Base-by-base conservation (phyloP, 1,284 basidiomycete genomes). In the Trichosporon faecale region DNA sequence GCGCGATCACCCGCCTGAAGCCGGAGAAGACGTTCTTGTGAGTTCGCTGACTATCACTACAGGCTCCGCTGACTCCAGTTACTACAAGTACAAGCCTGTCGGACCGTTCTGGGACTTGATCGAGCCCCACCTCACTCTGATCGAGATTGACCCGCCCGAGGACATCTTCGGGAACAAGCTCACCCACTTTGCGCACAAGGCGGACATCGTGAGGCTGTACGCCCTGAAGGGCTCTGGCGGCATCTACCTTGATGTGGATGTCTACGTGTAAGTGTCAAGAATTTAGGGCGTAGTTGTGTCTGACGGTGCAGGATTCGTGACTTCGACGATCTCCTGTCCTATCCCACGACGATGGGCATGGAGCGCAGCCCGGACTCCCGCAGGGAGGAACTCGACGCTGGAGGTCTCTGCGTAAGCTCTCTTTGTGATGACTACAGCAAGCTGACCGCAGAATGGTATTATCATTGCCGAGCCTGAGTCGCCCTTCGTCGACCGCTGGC, bases 171-270 rank as follows among this genome's bases (percentile, higher is more conserved):
- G 82, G 2, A 74, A 75, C 37, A 71, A 73, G 49, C 11, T 72
- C 27, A 69, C 72, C 6, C 81, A 84, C 72, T 85, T 84, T 68
- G 84, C 84, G 9, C 84, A 85, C 72, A 80, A 82, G 67, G 78
- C 79, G 33, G 84, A 85, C 70, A 75, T 82, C 63, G 66, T 82
- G 69, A 70, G 82, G 69, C 68, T 85, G 69, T 72, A 79, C 60
- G 79, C 78, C 37, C 77, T 84, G 73, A 77, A 81, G 68, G 71
- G 77, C 66, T 77, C 78, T 3, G 85, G 86, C 3, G 86, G 86
- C 9, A 84, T 86, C 25, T 86, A 86, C 70, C 78, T 86, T 18
- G 86, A 86, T 70, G 83, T 85, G n/a, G 85, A 86, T 73, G 77
- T 81, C 68, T 84, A 76, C 70, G 76, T 83, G 83, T 83, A 68